Percentiles rank a stretch among this genome's conserved stretches.
Evolutionary conservation across 495 filamentous ascomycete species (phyloP).

Genomic region (Lasiosphaeria ovina): DNA sequence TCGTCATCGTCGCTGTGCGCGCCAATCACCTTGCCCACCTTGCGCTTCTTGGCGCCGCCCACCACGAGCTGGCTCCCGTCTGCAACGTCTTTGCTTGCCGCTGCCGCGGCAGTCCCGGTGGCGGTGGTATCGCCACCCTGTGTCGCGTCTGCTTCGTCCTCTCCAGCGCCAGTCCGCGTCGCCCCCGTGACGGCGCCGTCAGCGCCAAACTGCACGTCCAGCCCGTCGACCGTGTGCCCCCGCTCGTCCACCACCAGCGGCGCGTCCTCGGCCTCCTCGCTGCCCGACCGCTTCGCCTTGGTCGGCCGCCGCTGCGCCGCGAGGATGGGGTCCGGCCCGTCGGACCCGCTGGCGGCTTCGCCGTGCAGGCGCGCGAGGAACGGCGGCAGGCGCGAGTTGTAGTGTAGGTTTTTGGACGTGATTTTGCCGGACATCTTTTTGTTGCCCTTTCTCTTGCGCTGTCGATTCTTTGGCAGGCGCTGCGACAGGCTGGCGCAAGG

Average conservation of each 20-base stretch:
- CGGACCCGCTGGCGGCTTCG: conserved; percentile 27
- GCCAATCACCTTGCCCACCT: conserved; percentile 47
- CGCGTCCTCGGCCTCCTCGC: conserved; percentile 50
- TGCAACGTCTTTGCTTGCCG: conserved; percentile 5
- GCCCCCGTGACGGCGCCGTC: conserved; percentile 35
- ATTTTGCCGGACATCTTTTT: conserved; percentile 46
- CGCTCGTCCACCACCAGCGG: conserved; percentile 47
- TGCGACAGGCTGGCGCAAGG: background rate
- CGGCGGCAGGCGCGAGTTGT: conserved; percentile 49
- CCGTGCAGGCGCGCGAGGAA: conserved; percentile 53
- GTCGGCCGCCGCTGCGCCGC: conserved; percentile 37
- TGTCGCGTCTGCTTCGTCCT: conserved; percentile 10
- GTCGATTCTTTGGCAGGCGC: background rate
- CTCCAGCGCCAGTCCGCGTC: conserved; percentile 2
- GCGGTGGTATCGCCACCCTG: background rate
- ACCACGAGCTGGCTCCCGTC: too few species aligned
- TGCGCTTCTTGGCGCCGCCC: conserved; percentile 41
- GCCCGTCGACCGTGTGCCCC: conserved; percentile 39
- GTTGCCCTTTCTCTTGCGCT: background rate
- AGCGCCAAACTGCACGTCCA: conserved; percentile 32
- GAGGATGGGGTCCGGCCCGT: conserved; percentile 43
- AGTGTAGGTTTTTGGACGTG: conserved; percentile 53
- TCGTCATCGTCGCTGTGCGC: conserved; percentile 22
- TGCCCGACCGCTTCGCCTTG: conserved; percentile 38
- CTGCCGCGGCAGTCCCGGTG: conserved; percentile 24